Evolutionary conservation across 23 red algal genomes (phyloP).

Genomic region (Gracilaria vermiculophylla): DNA sequence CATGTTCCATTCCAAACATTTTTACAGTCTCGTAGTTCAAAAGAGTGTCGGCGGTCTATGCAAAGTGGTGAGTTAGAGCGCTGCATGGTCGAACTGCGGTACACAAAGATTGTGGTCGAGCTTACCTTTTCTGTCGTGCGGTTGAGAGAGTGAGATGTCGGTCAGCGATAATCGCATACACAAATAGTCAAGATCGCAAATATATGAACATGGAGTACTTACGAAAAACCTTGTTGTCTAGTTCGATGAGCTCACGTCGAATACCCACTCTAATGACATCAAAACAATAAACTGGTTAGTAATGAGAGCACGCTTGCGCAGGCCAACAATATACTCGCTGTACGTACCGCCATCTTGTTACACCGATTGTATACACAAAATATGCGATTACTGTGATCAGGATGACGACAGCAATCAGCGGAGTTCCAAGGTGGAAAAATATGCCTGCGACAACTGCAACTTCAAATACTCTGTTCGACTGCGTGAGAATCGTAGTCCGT

Average conservation of each 20-base stretch:
- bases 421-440: constrained; percentile 55
- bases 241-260: constrained; percentile 28
- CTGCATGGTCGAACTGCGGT: not conserved
- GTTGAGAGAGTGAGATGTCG: not conserved
- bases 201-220: not conserved
- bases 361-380: constrained; percentile 16
- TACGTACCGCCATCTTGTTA: constrained; percentile 58
- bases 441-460: constrained; percentile 65
- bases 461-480: constrained; percentile 25
- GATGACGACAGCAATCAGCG: constrained; percentile 40
- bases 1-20: constrained; percentile 82
- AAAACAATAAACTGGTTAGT: not conserved
- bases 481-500: not conserved
- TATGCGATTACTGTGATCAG: constrained; percentile 45
- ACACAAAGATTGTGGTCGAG: not conserved
- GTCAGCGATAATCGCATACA: not conserved
- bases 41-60: constrained; percentile 67
- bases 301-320: not conserved
- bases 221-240: constrained; percentile 31
- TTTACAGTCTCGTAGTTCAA: constrained; percentile 92
- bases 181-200: too few relatives aligned
- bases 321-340: not conserved
- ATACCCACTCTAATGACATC: not conserved
- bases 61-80: not conserved
- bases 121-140: constrained; percentile 44